phyloP scores from a whole-genome alignment of 2,329 filamentous ascomycete species.

The Clonostachys rhizophaga region DNA sequence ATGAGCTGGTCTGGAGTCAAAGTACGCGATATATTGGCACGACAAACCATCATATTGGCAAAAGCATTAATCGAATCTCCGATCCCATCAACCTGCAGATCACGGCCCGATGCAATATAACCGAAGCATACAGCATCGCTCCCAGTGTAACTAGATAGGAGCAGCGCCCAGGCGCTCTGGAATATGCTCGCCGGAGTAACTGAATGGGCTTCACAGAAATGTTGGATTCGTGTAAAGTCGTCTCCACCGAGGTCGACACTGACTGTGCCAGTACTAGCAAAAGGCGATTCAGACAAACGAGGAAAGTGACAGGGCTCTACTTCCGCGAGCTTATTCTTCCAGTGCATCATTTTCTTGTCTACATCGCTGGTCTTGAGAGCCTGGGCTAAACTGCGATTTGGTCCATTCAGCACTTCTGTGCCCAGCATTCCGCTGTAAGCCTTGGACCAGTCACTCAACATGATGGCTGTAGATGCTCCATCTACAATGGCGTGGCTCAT shows the following conservation, averaged over 20 bases:
- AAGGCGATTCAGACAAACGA: neutral
- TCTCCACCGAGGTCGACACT: slow-evolving; percentile 3
- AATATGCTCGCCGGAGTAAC: slow-evolving; percentile 3
- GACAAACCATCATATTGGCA: slow-evolving; percentile 48
- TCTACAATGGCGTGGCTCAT: slow-evolving; percentile 2
- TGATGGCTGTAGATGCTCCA: slow-evolving; percentile 1
- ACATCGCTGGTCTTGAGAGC: slow-evolving; percentile 4
- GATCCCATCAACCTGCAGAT: slow-evolving; percentile 38
- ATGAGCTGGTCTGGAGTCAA: neutral
- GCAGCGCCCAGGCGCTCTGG: slow-evolving; percentile 4
- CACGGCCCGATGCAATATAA: slow-evolving; percentile 44
- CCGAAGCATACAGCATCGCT: slow-evolving; percentile 43
- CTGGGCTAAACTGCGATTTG: neutral
- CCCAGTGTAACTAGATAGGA: slow-evolving; percentile 27
- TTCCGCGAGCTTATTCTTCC: neutral
- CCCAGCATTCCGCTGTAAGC: neutral
- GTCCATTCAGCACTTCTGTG: neutral
- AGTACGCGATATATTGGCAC: neutral
- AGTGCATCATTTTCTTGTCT: slow-evolving; percentile 7
- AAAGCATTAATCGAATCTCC: slow-evolving; percentile 41
- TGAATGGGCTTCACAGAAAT: neutral
- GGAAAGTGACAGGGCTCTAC: neutral
- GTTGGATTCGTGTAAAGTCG: neutral
- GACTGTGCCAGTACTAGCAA: neutral
- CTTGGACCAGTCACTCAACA: slow-evolving; percentile 1